These are phyloP conservation scores for Solanum etuberosum DNA, from an alignment of 257 asterid species.

Conservation along the genomic window DNA sequence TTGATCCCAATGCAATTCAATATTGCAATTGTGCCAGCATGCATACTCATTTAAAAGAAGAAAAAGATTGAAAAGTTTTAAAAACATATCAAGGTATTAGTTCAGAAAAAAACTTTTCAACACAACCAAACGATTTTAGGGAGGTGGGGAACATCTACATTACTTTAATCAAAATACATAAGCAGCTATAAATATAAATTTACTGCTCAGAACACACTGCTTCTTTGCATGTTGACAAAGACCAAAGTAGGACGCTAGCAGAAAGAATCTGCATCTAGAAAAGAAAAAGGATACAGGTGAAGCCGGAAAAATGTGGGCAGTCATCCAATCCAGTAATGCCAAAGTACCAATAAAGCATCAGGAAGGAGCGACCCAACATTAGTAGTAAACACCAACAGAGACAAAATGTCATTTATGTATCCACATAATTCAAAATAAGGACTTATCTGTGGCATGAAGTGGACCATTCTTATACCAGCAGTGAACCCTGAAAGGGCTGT, in stretches of 20 bases:
- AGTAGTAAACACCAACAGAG: neutral
- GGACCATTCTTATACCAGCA: neutral
- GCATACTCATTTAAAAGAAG: neutral
- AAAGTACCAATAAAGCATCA: neutral
- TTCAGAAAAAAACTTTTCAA: neutral
- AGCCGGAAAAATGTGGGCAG: neutral
- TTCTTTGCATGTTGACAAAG: neutral
- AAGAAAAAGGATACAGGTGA: neutral
- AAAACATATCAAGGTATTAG: neutral
- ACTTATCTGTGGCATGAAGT: neutral
- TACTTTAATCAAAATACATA: neutral
- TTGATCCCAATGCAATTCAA: neutral
- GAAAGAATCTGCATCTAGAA: neutral
- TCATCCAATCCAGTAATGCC: neutral
- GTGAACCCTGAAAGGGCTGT: neutral
- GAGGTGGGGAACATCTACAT: neutral
- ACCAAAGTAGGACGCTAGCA: neutral
- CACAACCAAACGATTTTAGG: neutral
- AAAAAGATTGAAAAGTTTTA: neutral
- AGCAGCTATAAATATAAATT: neutral
- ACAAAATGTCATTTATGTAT: neutral
- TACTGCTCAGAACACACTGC: neutral
- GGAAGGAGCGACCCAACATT: neutral
- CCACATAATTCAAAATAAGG: neutral
- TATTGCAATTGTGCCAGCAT: neutral